Evolutionary conservation across 1,284 basidiomycete genomes (phyloP).

Genomic region (Leccinum solheimii): DNA sequence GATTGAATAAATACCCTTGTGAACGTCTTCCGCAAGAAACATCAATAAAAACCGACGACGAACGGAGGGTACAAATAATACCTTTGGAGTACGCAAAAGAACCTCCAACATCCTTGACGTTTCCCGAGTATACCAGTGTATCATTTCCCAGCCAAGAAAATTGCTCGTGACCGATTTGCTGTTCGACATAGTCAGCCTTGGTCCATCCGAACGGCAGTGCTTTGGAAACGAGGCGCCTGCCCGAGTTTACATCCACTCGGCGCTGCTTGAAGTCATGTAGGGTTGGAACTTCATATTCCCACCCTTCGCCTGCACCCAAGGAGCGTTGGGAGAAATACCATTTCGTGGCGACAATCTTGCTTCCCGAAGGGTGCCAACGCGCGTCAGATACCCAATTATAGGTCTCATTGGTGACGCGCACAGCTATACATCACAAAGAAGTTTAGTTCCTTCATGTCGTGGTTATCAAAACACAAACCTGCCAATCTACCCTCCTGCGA

Average conservation of each 20-base stretch:
- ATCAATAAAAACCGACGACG: not conserved
- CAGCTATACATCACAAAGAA: constrained; percentile 39
- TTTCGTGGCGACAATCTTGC: constrained; percentile 66
- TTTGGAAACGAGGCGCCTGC: constrained; percentile 54
- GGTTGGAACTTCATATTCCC: constrained; percentile 57
- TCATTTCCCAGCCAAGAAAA: constrained; percentile 61
- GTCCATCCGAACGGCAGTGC: constrained; percentile 61
- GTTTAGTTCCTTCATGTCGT: constrained; percentile 4
- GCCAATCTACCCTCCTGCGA: constrained; percentile 56
- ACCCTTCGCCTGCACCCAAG: constrained; percentile 69
- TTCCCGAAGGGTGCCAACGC: constrained; percentile 65
- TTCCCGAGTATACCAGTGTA: constrained; percentile 63
- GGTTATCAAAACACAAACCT: constrained; percentile 41
- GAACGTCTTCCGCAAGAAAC: constrained; percentile 50
- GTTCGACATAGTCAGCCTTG: constrained; percentile 55
- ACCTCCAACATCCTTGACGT: constrained; percentile 51
- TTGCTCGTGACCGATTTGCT: constrained; percentile 73
- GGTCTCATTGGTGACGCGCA: constrained; percentile 70
- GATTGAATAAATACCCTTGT: constrained; percentile 69
- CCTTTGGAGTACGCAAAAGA: constrained; percentile 66
- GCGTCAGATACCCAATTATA: constrained; percentile 68
- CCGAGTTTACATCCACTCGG: constrained; percentile 46
- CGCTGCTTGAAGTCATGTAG: constrained; percentile 23
- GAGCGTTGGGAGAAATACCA: constrained; percentile 67
- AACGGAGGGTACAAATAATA: constrained; percentile 22